phyloP scores from a whole-genome alignment of 305 asterid species.

The Fraxinus latifolia region DNA sequence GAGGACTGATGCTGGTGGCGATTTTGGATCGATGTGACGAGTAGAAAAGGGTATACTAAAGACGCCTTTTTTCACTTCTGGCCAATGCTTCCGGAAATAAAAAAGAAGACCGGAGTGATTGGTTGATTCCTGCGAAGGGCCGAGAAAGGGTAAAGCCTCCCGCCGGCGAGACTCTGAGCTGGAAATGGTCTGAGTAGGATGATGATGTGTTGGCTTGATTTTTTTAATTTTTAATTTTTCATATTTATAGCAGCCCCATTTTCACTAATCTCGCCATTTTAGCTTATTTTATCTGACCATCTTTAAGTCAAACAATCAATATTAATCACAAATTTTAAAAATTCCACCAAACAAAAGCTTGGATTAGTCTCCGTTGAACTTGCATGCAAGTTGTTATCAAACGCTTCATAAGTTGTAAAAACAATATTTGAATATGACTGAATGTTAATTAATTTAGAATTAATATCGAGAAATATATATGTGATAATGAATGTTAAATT shows the following conservation, averaged over 20 bases:
- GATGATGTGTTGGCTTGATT: not conserved
- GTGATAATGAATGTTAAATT: too few species aligned
- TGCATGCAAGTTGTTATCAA: too few species aligned
- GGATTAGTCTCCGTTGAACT: too few species aligned
- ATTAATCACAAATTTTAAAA: too few species aligned
- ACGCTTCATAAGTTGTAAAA: too few species aligned
- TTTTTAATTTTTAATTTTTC: not conserved
- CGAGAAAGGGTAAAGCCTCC: constrained; percentile 36
- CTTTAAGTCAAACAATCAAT: too few species aligned
- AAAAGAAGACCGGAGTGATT: not conserved
- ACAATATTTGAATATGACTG: too few species aligned
- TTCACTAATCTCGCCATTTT: not conserved
- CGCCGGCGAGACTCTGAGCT: constrained; percentile 30
- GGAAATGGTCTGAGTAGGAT: constrained; percentile 17
- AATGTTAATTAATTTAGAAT: too few species aligned
- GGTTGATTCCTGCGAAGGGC: constrained; percentile 33
- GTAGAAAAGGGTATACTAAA: constrained; percentile 12
- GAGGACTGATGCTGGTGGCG: not conserved
- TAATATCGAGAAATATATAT: too few species aligned
- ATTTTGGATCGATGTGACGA: constrained; percentile 41
- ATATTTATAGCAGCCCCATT: not conserved
- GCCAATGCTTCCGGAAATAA: constrained; percentile 16
- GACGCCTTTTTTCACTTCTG: constrained; percentile 21
- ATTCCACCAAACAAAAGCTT: too few species aligned
- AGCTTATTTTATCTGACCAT: not conserved